Conservation (phyloP, 2,329 filamentous ascomycete genomes). For the Diaporthe nobilis region DNA sequence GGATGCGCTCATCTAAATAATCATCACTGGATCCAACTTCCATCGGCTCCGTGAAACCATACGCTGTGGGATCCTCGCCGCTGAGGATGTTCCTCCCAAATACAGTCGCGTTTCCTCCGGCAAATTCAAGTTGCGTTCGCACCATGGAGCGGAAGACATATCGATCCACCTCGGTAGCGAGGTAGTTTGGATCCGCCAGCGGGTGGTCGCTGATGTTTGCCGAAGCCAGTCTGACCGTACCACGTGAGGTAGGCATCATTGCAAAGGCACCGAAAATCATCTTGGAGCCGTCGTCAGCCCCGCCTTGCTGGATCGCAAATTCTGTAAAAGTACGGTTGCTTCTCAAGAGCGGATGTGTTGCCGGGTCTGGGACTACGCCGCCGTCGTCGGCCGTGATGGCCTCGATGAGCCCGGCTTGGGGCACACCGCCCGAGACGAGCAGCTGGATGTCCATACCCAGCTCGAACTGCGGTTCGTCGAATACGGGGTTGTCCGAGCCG, state of each 20-base stretch:
- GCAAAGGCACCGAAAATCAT: neutral
- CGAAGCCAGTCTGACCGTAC: slow-evolving; percentile 5
- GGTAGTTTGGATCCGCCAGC: slow-evolving; percentile 11
- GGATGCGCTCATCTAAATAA: neutral
- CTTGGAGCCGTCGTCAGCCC: neutral
- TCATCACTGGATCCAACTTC: neutral
- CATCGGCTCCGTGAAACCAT: neutral
- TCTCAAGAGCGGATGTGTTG: neutral
- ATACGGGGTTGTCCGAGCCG: slow-evolving; percentile 10
- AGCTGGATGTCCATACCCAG: slow-evolving; percentile 6
- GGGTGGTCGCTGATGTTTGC: neutral
- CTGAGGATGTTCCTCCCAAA: slow-evolving; percentile 12
- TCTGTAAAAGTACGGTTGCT: slow-evolving; percentile 10
- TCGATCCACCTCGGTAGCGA: slow-evolving; percentile 21
- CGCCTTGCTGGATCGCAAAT: neutral
- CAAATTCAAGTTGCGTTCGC: slow-evolving; percentile 7
- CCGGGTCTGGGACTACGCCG: neutral
- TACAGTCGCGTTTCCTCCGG: neutral
- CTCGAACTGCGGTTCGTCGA: slow-evolving; percentile 25
- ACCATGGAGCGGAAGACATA: slow-evolving; percentile 4
- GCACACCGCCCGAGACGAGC: neutral
- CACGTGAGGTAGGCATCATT: slow-evolving; percentile 1
- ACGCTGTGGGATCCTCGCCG: neutral
- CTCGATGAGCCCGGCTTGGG: neutral
- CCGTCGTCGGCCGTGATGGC: slow-evolving; percentile 13